A percentile compares a stretch with the other conserved stretches of the same genome.
Conservation (phyloP, 768 basidiomycete species). For the Mycena latifolia region DNA sequence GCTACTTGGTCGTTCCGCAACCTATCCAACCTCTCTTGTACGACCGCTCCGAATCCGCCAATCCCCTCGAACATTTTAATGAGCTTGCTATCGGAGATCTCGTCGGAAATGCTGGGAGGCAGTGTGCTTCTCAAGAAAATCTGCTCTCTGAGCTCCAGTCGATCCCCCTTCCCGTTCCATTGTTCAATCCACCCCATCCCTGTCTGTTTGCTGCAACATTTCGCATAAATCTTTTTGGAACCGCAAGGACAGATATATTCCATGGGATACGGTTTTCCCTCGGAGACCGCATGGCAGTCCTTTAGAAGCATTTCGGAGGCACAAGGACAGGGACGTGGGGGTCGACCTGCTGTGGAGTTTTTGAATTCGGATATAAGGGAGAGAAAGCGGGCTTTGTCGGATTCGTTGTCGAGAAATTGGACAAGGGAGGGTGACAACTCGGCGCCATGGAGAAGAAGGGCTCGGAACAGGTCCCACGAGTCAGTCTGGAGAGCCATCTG, state of each 20-base stretch:
- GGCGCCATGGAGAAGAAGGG: slow-evolving; percentile 7
- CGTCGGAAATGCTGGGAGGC: neutral
- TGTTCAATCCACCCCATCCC: neutral
- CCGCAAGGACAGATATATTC: slow-evolving; percentile 4
- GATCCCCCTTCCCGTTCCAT: neutral
- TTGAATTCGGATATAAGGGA: slow-evolving; percentile 2
- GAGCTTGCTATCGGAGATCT: too few species aligned
- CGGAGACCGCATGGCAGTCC: slow-evolving; percentile 2
- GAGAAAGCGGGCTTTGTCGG: neutral
- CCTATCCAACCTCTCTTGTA: too few species aligned
- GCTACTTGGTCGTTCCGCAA: too few species aligned
- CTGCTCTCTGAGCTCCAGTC: neutral
- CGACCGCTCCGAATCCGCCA: too few species aligned
- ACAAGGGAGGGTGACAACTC: neutral
- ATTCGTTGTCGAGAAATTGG: neutral
- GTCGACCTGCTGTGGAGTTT: neutral
- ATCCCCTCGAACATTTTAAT: too few species aligned
- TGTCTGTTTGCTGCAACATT: slow-evolving; percentile 1
- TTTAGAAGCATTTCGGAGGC: neutral
- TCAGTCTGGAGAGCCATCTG: neutral
- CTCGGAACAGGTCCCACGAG: neutral
- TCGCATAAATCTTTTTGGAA: neutral
- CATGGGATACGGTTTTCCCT: neutral
- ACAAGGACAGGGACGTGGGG: neutral
- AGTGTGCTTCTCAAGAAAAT: neutral